Evolutionary conservation across 768 basidiomycete species (phyloP).

Genomic region (Mrakia gelida): DNA sequence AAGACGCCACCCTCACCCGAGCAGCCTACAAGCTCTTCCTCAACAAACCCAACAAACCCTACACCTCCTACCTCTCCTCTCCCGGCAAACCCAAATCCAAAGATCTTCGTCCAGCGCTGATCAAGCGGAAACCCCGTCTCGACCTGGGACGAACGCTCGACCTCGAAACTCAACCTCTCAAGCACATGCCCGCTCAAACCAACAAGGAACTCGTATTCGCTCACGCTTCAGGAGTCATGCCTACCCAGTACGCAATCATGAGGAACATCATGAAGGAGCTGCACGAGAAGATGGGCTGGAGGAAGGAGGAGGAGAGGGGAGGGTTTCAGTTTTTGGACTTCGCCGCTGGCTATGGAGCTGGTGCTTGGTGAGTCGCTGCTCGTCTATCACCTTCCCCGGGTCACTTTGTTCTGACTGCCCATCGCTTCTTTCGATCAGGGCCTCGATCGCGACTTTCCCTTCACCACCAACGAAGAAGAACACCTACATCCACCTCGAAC

Average conservation of each 20-base stretch:
- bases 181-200: slow-evolving; percentile 24
- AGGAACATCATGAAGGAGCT: slow-evolving; percentile 30
- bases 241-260: slow-evolving; percentile 28
- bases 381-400: too few species aligned
- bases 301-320: slow-evolving; percentile 1
- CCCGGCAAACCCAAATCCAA: not conserved
- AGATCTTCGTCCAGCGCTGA: slow-evolving; percentile 12
- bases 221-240: slow-evolving; percentile 23
- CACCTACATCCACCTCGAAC: slow-evolving; percentile 29
- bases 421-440: not conserved
- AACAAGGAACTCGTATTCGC: slow-evolving; percentile 28
- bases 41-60: not conserved
- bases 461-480: slow-evolving; percentile 8
- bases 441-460: slow-evolving; percentile 26
- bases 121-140: slow-evolving; percentile 12
- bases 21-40: slow-evolving; percentile 28
- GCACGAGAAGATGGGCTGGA: slow-evolving; percentile 24
- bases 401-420: not conserved
- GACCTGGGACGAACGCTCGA: slow-evolving; percentile 18
- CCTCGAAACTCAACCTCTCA: slow-evolving; percentile 23
- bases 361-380: slow-evolving; percentile 26
- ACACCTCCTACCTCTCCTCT: not conserved
- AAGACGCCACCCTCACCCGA: slow-evolving; percentile 15
- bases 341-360: slow-evolving; percentile 16
- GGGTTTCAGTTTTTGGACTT: slow-evolving; percentile 32